phyloP scores from a whole-genome alignment of 1,139 yeast genomes.

The Candida sp. region DNA sequence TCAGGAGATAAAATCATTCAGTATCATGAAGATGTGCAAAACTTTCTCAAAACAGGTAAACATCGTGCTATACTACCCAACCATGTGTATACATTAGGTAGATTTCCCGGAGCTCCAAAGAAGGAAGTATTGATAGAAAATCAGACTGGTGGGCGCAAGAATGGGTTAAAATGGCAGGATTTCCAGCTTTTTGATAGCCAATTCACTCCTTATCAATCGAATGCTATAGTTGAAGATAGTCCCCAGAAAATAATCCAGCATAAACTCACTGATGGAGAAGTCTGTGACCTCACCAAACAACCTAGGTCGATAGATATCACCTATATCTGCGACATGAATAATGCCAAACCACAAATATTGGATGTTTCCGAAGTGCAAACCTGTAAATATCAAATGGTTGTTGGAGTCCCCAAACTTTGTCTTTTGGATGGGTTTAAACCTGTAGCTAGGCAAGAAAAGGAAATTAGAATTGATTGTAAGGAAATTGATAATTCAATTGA shows the following conservation, averaged over 20 bases:
- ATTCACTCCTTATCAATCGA: slow-evolving; percentile 11
- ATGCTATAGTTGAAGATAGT: slow-evolving; percentile 3
- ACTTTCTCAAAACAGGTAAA: slow-evolving; percentile 17
- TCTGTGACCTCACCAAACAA: slow-evolving; percentile 68
- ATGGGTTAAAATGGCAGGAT: slow-evolving; percentile 12
- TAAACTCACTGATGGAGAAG: slow-evolving; percentile 54
- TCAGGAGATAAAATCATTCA: slow-evolving; percentile 56
- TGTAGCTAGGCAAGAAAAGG: slow-evolving; percentile 26
- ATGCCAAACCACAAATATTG: slow-evolving; percentile 27
- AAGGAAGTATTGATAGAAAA: slow-evolving; percentile 17
- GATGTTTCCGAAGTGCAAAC: slow-evolving; percentile 64
- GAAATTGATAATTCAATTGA: slow-evolving; percentile 18
- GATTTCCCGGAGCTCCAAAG: slow-evolving; percentile 25
- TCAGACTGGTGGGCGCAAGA: slow-evolving; percentile 16
- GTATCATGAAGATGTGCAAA: slow-evolving; percentile 42
- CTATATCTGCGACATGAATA: slow-evolving; percentile 59
- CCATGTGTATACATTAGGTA: slow-evolving; percentile 44
- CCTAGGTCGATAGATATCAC: slow-evolving; percentile 64
- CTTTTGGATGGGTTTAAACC: slow-evolving; percentile 45
- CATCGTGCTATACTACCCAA: slow-evolving; percentile 36
- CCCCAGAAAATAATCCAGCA: slow-evolving; percentile 46
- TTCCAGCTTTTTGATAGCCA: slow-evolving; percentile 19
- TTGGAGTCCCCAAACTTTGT: slow-evolving; percentile 62
- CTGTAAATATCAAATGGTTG: slow-evolving; percentile 65
- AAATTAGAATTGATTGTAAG: slow-evolving; percentile 42